Evolutionary conservation across 768 basidiomycete genomes (phyloP), one percentile per base, ranked within the genome.

Genomic region (Filobasidium floriforme): DNA sequence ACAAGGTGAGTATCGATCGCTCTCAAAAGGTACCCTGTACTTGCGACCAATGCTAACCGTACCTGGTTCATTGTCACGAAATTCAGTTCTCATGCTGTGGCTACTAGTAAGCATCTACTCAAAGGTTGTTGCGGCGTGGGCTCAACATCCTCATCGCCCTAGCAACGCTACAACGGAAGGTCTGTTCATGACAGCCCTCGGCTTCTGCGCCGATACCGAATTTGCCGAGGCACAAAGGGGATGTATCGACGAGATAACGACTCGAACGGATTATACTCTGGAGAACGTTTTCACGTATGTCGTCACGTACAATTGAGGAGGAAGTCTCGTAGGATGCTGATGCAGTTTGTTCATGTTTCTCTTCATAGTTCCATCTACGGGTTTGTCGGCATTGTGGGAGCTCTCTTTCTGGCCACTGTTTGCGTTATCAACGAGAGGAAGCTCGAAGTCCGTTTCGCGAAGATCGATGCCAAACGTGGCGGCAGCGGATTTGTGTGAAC

Each of bases 371-470:
- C 72, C 7, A 82, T 88, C 40, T 92, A 91, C 77, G 90, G 89
- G 46, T 92, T 85, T 78, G 90, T 89, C 84, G 86, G 88, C 9
- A 83, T 92, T 70, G 82, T 92, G 62, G 79, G 89, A 46, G 83
- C 83, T 66, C 81, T 93, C 68, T 84, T 92, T 75, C 81, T 94
- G 59, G 85, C 89, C 7, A 87, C 89, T 26, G 82, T 89, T 63
- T 94, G 90, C 79, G 84, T 93, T 51, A 90, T 96, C 74, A 90
- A 88, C 75, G 86, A 83, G 89, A 84, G 90, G 71, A 81, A 86
- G 76, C 87, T 92, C 79, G 82, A 84, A 65, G 88, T 88, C 71
- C 86, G 91, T 41, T 93, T 94, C 83, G 86, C 85, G 82, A 88
- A 83, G 80, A 93, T 94, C 69, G 90, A 93, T 71, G 85, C 85